Base-by-base conservation (phyloP, 768 basidiomycete species). In the Kwoniella mangroviensis region DNA sequence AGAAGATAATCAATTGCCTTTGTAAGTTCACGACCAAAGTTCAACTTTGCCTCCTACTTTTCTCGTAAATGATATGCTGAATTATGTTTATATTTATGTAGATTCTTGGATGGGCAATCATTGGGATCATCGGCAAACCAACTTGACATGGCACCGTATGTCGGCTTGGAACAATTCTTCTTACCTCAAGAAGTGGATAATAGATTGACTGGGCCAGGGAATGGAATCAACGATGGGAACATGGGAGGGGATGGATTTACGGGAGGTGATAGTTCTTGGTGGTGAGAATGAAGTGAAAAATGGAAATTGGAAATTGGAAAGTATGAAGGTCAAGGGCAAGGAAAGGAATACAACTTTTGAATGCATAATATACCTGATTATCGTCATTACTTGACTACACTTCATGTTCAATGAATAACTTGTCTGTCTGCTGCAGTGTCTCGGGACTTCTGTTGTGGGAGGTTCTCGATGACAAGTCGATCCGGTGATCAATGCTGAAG, bases 131-230 rank as follows among this genome's bases (percentile, higher is more conserved):
- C 61, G 19, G 56, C 67, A 1, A 69, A 28, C 9, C 70, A 67
- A 45, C 70, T 68, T 10, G 80, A 81, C 52, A 75, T 76, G 68
- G 75, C 75, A 12, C 69, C 75, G 11, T 74, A 71, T 68, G 66
- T 81, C 13, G 82, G 82, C 2, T 70, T 83, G 52, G 82, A 83
- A 65, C 70, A 72, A 15, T 83, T 81, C 73, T 83, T 83, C 77
- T 65, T 83, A n/a, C 82, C 82, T 34, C 73, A 75, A 28, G 79
- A 77, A n/a, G 66, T 81, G 34, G 79, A 81, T 43, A 69, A 74
- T 52, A 53, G 68, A n/a, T 58, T 81, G 2, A 74, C 63, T 9
- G 75, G 72, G 34, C 74, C 75, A 3, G 45, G 58, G 6, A 43
- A 43, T 22, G 58, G 40, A n/a, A n/a, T 24, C 4, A 60, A 60